Percentiles rank a stretch among this genome's conserved stretches.
phyloP scores from a whole-genome alignment of 2,329 filamentous ascomycete genomes.

The Colletotrichum tabaci region DNA sequence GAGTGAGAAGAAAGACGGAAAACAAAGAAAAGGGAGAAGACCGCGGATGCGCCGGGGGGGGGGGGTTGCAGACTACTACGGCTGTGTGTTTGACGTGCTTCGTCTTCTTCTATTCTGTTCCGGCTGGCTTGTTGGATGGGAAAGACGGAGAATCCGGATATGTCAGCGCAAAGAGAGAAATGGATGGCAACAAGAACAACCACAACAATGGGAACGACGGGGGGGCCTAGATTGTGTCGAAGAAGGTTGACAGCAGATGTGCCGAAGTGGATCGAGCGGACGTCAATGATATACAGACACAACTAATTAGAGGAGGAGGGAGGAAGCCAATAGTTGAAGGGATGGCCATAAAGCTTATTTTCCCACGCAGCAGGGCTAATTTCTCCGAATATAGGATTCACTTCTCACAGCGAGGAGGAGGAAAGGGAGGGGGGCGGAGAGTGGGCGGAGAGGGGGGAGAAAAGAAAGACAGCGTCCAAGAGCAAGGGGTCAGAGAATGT shows the following conservation, averaged over 20 bases:
- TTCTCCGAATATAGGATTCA: background rate
- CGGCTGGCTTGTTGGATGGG: background rate
- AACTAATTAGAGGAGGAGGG: background rate
- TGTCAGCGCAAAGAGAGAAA: background rate
- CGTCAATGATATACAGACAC: background rate
- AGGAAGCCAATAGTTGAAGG: conserved; percentile 18
- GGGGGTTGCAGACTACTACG: background rate
- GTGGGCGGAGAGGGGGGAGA: background rate
- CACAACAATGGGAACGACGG: too few relatives aligned
- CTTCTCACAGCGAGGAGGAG: background rate
- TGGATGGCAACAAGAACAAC: background rate
- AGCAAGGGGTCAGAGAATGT: conserved; percentile 22
- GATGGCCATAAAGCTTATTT: conserved; percentile 15
- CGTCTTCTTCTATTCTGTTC: background rate
- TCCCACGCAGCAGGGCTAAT: background rate
- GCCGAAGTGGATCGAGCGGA: conserved; percentile 26
- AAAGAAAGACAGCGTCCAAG: background rate
- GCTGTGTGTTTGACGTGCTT: background rate
- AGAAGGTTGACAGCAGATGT: conserved; percentile 25
- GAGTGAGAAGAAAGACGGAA: too few relatives aligned
- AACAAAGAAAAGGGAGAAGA: background rate
- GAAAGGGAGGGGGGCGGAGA: too few relatives aligned
- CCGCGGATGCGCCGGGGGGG: background rate
- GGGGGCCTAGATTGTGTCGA: conserved; percentile 8
- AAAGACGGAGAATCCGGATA: background rate